Conservation (phyloP, 129 eudicot genomes). For the Smallanthus sonchifolius region DNA sequence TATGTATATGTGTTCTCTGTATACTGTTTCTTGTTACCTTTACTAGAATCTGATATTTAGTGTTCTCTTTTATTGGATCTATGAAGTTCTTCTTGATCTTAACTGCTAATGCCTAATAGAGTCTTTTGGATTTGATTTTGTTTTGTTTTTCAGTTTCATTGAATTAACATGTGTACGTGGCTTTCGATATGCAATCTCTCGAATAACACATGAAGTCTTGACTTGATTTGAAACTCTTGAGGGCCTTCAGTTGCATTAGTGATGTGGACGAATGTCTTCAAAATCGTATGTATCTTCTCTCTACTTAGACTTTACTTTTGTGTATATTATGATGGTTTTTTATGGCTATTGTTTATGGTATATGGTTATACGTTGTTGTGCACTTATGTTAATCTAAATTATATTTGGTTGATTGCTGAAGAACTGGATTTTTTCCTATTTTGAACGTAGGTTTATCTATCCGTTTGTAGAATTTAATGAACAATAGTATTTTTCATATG, state of each 20-base stretch:
- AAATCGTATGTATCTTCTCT: conserved; percentile 57
- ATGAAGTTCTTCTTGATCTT: conserved; percentile 1
- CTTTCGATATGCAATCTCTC: conserved; percentile 20
- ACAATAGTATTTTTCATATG: not conserved
- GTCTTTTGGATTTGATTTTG: conserved; percentile 4
- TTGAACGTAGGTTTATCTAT: not conserved
- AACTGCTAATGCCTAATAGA: conserved; percentile 2
- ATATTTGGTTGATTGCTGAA: conserved; percentile 1
- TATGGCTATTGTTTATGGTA: not conserved
- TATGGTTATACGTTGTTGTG: not conserved
- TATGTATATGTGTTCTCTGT: not conserved
- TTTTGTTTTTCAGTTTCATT: conserved; percentile 18
- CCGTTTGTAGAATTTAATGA: not conserved
- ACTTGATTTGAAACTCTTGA: conserved; percentile 7
- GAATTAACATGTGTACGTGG: conserved; percentile 17
- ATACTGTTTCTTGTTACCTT: not conserved
- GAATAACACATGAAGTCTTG: conserved; percentile 20
- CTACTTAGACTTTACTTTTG: not conserved
- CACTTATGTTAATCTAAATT: not conserved
- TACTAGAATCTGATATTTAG: not conserved
- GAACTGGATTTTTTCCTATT: conserved; percentile 10
- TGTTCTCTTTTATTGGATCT: not conserved
- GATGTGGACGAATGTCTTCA: conserved; percentile 98
- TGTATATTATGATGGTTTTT: not conserved
- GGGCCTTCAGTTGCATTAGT: conserved; percentile 20